Conservation (phyloP, 106 monocot species). For the Acorus gramineus region DNA sequence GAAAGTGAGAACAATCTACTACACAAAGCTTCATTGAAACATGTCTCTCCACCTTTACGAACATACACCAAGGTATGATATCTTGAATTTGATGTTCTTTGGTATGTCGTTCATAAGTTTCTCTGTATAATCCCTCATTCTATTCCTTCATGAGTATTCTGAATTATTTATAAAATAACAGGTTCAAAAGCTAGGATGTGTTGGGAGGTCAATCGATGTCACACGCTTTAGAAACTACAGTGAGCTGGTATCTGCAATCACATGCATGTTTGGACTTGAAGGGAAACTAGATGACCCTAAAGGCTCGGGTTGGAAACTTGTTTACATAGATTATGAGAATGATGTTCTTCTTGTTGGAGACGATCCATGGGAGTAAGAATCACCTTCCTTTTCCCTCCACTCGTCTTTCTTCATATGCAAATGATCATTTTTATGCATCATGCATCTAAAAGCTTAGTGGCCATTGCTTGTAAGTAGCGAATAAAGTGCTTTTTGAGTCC, state of each 20-base stretch:
- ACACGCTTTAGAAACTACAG: conserved; percentile 68
- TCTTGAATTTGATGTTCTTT: neutral
- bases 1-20: conserved; percentile 24
- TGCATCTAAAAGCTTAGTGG: no score
- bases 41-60: conserved; percentile 37
- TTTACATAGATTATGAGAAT: conserved; percentile 92
- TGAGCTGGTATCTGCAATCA: conserved; percentile 68
- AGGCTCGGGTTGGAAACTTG: conserved; percentile 80
- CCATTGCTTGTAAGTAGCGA: no score
- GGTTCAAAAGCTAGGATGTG: conserved; percentile 93
- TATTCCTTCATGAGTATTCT: neutral
- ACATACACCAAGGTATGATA: conserved; percentile 82
- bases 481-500: no score
- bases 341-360: conserved; percentile 99
- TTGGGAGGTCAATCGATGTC: conserved; percentile 93
- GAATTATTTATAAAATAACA: neutral
- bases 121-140: neutral
- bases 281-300: conserved; percentile 57
- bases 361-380: conserved; percentile 97
- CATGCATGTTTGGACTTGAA: conserved; percentile 93
- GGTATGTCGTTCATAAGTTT: neutral
- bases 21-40: conserved; percentile 34
- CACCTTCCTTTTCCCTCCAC: neutral
- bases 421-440: no score
- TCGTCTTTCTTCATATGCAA: neutral